Evolutionary conservation across 805 yeast species (phyloP).

Genomic region (Yamadazyma sp.): DNA sequence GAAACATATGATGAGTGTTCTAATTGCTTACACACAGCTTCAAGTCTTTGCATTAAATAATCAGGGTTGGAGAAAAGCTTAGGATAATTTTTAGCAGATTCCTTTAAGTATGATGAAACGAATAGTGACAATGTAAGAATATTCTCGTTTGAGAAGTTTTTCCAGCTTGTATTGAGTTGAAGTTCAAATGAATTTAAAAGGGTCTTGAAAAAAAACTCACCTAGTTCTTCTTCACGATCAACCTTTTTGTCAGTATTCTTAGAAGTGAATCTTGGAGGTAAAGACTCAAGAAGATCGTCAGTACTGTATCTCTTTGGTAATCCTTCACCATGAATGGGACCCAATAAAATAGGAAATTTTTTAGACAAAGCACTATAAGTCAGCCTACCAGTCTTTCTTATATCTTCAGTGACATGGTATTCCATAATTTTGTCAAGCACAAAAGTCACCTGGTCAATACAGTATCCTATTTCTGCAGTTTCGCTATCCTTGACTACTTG

Average conservation of each 20-base stretch:
- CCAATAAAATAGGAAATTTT: no score
- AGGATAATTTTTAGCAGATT: conserved; percentile 4
- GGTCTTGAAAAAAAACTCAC: conserved; percentile 15
- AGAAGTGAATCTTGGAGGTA: no score
- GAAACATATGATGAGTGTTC: conserved; percentile 4
- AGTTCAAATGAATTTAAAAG: conserved; percentile 14
- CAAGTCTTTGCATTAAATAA: conserved; percentile 10
- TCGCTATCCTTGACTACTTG: no score
- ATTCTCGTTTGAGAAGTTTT: background rate
- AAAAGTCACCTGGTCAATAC: no score
- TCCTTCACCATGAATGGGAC: no score
- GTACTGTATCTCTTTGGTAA: no score
- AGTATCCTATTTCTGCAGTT: no score
- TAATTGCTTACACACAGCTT: conserved; percentile 11
- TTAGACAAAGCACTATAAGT: no score
- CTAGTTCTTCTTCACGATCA: conserved; percentile 16
- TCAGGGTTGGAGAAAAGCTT: conserved; percentile 7
- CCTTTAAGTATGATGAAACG: conserved; percentile 11
- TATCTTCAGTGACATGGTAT: no score
- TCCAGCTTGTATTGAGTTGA: conserved; percentile 1
- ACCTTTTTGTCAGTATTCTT: background rate
- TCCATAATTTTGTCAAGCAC: no score
- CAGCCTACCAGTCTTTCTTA: no score
- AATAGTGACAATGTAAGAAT: conserved; percentile 8
- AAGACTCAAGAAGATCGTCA: no score